Percentiles rank a stretch among this genome's conserved stretches.
phyloP scores from a whole-genome alignment of 106 monocot genomes.

The Gastrodia elata region DNA sequence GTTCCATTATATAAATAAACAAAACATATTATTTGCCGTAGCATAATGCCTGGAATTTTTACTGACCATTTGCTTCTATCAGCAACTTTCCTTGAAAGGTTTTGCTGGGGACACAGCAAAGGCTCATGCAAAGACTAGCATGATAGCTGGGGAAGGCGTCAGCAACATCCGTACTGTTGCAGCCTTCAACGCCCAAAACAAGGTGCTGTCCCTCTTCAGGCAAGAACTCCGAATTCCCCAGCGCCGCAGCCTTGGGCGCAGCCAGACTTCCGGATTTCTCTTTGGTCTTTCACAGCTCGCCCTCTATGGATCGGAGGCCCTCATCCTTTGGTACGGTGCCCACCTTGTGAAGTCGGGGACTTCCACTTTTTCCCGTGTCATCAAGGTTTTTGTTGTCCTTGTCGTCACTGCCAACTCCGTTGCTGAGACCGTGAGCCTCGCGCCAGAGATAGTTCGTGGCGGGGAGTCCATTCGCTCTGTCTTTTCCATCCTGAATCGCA shows the following conservation, averaged over 20 bases:
- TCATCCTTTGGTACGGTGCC: slow-evolving; percentile 74
- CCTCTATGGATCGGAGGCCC: slow-evolving; percentile 68
- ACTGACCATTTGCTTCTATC: slow-evolving; percentile 9
- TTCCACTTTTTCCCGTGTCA: slow-evolving; percentile 83
- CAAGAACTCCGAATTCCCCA: slow-evolving; percentile 51
- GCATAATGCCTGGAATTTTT: background rate
- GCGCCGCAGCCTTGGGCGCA: slow-evolving; percentile 39
- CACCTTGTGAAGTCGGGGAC: slow-evolving; percentile 46
- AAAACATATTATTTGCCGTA: background rate
- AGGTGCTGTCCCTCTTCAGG: slow-evolving; percentile 54
- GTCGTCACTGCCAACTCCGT: slow-evolving; percentile 86
- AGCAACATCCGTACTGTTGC: slow-evolving; percentile 93
- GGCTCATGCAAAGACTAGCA: slow-evolving; percentile 92
- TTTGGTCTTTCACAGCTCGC: slow-evolving; percentile 67
- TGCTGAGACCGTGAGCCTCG: slow-evolving; percentile 68
- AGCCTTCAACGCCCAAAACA: slow-evolving; percentile 84
- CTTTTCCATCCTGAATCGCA: slow-evolving; percentile 80
- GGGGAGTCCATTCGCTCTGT: slow-evolving; percentile 85
- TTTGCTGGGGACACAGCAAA: slow-evolving; percentile 94
- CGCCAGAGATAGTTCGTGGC: slow-evolving; percentile 84
- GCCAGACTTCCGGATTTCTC: slow-evolving; percentile 57
- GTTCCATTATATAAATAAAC: background rate
- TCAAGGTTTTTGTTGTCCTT: slow-evolving; percentile 83
- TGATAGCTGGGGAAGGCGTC: slow-evolving; percentile 90
- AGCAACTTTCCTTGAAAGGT: slow-evolving; percentile 94